These are phyloP conservation scores for Fusarium multiceps DNA, from an alignment of 2,329 filamentous ascomycete genomes.

Conservation along the genomic window DNA sequence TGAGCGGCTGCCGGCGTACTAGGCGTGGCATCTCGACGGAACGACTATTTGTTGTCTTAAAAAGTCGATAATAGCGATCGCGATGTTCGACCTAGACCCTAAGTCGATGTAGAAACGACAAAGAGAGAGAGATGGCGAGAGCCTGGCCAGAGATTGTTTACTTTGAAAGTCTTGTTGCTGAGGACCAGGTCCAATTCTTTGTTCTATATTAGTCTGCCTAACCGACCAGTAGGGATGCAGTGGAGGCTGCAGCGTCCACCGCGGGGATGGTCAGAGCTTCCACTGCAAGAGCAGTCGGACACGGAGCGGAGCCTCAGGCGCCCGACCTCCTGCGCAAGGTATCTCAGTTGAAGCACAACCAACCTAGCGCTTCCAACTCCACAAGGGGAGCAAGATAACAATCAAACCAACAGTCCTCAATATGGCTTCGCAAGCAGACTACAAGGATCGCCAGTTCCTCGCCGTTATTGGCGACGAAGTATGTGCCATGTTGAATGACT, in stretches of 20 bases:
- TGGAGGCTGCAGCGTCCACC: conserved; percentile 22
- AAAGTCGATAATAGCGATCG: conserved; percentile 6
- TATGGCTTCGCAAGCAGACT: conserved; percentile 67
- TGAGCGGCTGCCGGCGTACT: conserved; percentile 82
- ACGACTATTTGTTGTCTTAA: background rate
- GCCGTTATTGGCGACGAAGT: conserved; percentile 99
- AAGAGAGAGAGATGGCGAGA: conserved; percentile 11
- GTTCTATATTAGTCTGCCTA: conserved; percentile 33
- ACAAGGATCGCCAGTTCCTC: conserved; percentile 91
- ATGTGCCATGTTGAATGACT: conserved; percentile 34
- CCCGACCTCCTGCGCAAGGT: conserved; percentile 22
- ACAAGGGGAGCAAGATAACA: conserved; percentile 25
- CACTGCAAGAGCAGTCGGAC: conserved; percentile 9
- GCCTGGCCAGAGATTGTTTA: conserved; percentile 43
- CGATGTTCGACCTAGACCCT: background rate
- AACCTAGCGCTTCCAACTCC: conserved; percentile 32
- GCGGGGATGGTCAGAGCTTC: conserved; percentile 48
- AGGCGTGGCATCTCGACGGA: conserved; percentile 73
- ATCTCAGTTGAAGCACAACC: conserved; percentile 9
- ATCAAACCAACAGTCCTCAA: conserved; percentile 34
- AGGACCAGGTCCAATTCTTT: conserved; percentile 36
- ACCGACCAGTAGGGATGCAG: conserved; percentile 22
- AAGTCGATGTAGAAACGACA: background rate
- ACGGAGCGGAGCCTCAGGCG: conserved; percentile 45
- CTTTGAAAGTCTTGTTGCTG: conserved; percentile 39